phyloP scores from a whole-genome alignment of 306 rosid genomes.

The Oemleria cerasiformis region DNA sequence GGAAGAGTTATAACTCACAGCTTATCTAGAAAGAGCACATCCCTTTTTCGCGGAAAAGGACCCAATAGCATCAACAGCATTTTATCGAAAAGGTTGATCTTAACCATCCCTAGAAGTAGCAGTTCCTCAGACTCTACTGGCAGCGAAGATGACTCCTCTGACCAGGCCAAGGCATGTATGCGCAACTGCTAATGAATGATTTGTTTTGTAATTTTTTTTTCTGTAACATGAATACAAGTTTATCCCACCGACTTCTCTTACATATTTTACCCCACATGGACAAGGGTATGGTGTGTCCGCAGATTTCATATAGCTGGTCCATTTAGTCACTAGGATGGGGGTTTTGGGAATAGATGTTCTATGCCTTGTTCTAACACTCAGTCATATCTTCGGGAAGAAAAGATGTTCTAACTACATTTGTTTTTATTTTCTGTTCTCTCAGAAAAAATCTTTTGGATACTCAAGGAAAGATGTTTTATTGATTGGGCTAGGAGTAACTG shows the following conservation, averaged over 20 bases:
- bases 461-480: conserved; percentile 87
- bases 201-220: background rate
- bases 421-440: conserved; percentile 22
- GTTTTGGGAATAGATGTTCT: background rate
- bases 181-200: conserved; percentile 17
- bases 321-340: background rate
- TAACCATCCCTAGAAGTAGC: conserved; percentile 38
- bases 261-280: conserved; percentile 3
- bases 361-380: background rate
- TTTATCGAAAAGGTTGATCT: conserved; percentile 24
- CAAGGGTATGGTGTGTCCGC: background rate
- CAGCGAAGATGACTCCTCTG: conserved; percentile 42
- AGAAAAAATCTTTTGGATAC: conserved; percentile 79
- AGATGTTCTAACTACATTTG: background rate
- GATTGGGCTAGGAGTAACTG: conserved; percentile 85
- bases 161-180: conserved; percentile 56
- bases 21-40: conserved; percentile 34
- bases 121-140: conserved; percentile 55
- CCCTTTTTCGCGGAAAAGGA: conserved; percentile 35
- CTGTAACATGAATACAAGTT: conserved; percentile 2
- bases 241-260: conserved; percentile 14
- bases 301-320: background rate
- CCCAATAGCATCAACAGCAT: conserved; percentile 13
- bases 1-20: conserved; percentile 35
- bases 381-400: background rate